A percentile compares a stretch with the other conserved stretches of the same genome.
These are phyloP conservation scores for Fusarium ambrosium DNA, from an alignment of 2,329 filamentous ascomycete species.

Conservation along the genomic window DNA sequence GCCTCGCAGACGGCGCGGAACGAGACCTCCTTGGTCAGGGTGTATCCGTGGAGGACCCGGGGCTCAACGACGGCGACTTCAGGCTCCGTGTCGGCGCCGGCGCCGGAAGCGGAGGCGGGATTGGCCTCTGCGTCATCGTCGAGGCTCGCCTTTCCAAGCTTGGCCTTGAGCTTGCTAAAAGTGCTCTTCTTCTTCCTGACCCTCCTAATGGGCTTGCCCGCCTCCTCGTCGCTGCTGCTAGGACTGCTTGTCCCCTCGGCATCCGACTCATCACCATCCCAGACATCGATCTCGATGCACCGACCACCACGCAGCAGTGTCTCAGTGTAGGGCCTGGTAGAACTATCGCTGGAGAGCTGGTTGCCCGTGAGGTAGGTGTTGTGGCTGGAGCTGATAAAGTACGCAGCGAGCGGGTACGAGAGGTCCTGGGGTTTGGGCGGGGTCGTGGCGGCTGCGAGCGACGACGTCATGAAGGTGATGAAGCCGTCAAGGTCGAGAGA, in stretches of 20 bases:
- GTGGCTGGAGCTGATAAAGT: constrained; percentile 95
- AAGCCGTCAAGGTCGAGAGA: constrained; percentile 64
- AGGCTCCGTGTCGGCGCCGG: constrained; percentile 33
- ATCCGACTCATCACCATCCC: constrained; percentile 86
- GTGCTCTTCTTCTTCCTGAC: constrained; percentile 68
- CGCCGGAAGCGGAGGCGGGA: background rate
- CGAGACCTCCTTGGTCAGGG: constrained; percentile 87
- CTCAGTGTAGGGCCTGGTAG: constrained; percentile 88
- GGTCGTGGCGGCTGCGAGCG: constrained; percentile 58
- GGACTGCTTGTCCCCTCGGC: constrained; percentile 63
- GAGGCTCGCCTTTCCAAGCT: constrained; percentile 63
- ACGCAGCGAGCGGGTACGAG: constrained; percentile 85
- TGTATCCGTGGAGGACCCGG: constrained; percentile 88
- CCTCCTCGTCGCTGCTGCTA: constrained; percentile 62
- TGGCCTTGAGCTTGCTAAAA: constrained; percentile 75
- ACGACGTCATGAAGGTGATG: constrained; percentile 69
- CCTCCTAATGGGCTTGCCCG: constrained; percentile 62
- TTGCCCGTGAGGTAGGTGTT: constrained; percentile 94
- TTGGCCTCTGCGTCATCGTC: constrained; percentile 37
- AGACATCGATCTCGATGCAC: constrained; percentile 95
- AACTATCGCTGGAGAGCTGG: constrained; percentile 88
- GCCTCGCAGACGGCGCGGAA: constrained; percentile 89
- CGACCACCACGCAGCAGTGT: constrained; percentile 87
- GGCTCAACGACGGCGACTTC: constrained; percentile 70
- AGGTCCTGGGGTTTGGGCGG: constrained; percentile 65